Evolutionary conservation across 1,139 yeast species (phyloP).

Genomic region (Magnusiomyces suaveolens): DNA sequence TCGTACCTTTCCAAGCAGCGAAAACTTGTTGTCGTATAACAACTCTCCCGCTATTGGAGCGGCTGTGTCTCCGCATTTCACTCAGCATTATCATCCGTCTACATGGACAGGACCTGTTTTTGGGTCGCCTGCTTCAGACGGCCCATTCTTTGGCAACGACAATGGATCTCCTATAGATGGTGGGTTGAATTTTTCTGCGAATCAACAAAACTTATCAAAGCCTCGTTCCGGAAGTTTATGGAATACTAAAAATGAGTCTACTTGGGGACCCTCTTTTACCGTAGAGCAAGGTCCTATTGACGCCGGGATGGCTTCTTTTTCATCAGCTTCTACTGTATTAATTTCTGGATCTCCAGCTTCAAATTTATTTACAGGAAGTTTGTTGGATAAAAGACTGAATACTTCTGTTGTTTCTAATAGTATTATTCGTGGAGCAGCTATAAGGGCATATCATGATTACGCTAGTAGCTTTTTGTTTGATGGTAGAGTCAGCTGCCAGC

Average conservation of each 20-base stretch:
- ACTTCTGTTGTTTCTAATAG: background rate
- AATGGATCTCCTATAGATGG: background rate
- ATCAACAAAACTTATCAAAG: constrained; percentile 1
- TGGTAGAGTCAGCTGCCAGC: constrained; percentile 31
- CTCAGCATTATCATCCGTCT: background rate
- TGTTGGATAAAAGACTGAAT: constrained; percentile 2
- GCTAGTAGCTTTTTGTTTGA: constrained; percentile 25
- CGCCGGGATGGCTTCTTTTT: background rate
- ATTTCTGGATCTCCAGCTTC: background rate
- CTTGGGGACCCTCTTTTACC: constrained; percentile 3
- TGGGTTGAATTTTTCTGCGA: constrained; percentile 5
- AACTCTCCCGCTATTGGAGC: background rate
- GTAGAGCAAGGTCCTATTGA: background rate
- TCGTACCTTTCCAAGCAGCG: background rate
- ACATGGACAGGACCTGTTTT: background rate
- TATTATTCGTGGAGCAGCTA: constrained; percentile 22
- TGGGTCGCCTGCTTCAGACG: constrained; percentile 5
- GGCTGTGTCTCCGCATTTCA: background rate
- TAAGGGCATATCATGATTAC: constrained; percentile 22
- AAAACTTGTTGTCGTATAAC: background rate
- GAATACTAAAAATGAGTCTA: constrained; percentile 6
- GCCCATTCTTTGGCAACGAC: background rate
- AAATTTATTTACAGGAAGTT: background rate
- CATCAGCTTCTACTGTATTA: background rate
- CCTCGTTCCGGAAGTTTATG: constrained; percentile 15